phyloP scores from a whole-genome alignment of 2,329 filamentous ascomycete species.

The Penicillium sp. region DNA sequence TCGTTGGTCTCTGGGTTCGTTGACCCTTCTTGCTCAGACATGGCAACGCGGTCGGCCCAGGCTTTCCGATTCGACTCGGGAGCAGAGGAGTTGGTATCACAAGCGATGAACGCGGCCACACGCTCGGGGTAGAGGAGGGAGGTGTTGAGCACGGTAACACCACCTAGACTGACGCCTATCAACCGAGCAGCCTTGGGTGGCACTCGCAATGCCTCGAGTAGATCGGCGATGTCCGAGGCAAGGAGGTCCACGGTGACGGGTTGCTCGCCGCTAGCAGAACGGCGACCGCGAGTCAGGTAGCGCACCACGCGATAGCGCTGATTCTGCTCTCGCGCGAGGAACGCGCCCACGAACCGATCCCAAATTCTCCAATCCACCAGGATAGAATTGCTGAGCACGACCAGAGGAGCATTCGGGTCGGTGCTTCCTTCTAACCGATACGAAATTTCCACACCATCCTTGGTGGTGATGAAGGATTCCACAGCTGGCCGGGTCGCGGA shows the following conservation, averaged over 20 bases:
- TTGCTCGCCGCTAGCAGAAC: conserved; percentile 32
- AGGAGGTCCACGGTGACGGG: conserved; percentile 60
- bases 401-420: conserved; percentile 60
- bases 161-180: conserved; percentile 74
- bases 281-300: conserved; percentile 69
- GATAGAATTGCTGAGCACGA: conserved; percentile 75
- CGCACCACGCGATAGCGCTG: conserved; percentile 65
- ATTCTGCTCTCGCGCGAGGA: conserved; percentile 50
- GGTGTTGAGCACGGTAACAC: conserved; percentile 68
- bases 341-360: conserved; percentile 63
- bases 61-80: conserved; percentile 69
- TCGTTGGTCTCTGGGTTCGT: conserved; percentile 36
- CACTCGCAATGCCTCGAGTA: conserved; percentile 66
- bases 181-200: conserved; percentile 56
- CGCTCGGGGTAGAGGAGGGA: conserved; percentile 60
- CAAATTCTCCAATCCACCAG: conserved; percentile 74
- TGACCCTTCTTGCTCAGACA: conserved; percentile 55
- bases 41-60: conserved; percentile 68
- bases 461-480: conserved; percentile 61
- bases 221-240: conserved; percentile 58
- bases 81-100: conserved; percentile 70
- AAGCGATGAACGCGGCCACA: conserved; percentile 60
- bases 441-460: conserved; percentile 62
- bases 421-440: conserved; percentile 71
- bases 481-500: conserved; percentile 48